Evolutionary conservation across 73 alveolate species (phyloP).

Genomic region (Paramecium biaurelia): DNA sequence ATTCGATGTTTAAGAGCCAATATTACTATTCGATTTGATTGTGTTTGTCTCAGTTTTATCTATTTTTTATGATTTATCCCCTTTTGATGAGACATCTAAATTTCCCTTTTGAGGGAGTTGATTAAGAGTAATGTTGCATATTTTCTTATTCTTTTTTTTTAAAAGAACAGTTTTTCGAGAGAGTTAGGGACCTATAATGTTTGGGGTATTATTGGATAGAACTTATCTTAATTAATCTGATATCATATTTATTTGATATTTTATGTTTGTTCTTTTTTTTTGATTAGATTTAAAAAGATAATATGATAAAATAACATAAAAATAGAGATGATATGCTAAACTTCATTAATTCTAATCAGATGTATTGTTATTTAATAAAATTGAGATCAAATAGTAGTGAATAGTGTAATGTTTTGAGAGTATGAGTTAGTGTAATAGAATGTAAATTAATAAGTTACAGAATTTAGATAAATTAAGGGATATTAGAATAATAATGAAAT

Average conservation of each 20-base stretch:
- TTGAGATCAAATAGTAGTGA: background rate
- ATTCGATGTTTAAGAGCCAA: background rate
- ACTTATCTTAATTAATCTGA: background rate
- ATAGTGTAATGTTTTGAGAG: background rate
- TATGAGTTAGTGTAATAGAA: background rate
- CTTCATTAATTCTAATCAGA: background rate
- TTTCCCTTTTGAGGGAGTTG: background rate
- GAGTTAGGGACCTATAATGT: background rate
- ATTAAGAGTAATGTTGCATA: background rate
- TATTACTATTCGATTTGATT: background rate
- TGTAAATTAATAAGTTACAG: background rate
- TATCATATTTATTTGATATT: background rate
- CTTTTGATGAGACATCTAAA: background rate
- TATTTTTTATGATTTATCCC: background rate
- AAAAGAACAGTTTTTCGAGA: conserved; percentile 48
- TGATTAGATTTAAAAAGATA: background rate
- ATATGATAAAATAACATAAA: background rate
- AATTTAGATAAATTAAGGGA: background rate
- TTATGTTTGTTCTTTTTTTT: background rate
- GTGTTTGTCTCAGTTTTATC: background rate
- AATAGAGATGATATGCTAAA: background rate
- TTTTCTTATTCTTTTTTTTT: background rate
- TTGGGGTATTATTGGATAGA: background rate
- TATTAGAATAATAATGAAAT: background rate
- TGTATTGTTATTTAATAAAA: background rate